Evolutionary conservation across 345 rosid species (phyloP).

Genomic region (Zanthoxylum bungeanum): DNA sequence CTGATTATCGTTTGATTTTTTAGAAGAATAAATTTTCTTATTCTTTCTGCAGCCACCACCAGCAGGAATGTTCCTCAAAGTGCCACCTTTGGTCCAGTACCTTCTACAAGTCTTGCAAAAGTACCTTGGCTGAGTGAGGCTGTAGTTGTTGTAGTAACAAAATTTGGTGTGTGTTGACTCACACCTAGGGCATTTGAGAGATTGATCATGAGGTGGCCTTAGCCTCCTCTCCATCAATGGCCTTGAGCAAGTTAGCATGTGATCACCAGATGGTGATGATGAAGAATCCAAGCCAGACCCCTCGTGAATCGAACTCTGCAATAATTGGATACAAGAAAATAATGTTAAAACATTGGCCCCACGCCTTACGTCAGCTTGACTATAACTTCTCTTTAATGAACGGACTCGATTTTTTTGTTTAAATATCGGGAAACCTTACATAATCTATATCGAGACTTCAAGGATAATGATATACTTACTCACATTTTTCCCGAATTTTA

Average conservation of each 20-base stretch:
- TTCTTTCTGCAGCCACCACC: conserved; percentile 97
- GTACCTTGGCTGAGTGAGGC: conserved; percentile 96
- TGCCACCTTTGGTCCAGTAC: conserved; percentile 99
- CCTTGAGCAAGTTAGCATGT: conserved; percentile 79
- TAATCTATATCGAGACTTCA: too few relatives aligned
- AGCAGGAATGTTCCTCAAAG: conserved; percentile 88
- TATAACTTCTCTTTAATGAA: conserved; percentile 23
- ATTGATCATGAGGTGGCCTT: conserved; percentile 86
- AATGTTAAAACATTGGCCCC: conserved; percentile 34
- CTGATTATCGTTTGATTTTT: conserved; percentile 44
- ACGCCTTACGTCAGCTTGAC: conserved; percentile 38
- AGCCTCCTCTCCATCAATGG: conserved; percentile 91
- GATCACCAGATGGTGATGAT: conserved; percentile 81
- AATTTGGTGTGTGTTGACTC: conserved; percentile 93
- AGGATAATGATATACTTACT: too few relatives aligned
- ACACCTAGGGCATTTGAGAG: conserved; percentile 91
- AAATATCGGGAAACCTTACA: too few relatives aligned
- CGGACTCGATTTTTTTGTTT: too few relatives aligned
- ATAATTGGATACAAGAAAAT: too few relatives aligned
- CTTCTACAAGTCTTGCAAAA: conserved; percentile 97
- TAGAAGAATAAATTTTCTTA: conserved; percentile 61
- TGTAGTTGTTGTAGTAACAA: conserved; percentile 97
- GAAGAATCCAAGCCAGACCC: conserved; percentile 64
- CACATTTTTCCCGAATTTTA: too few relatives aligned
- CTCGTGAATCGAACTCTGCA: conserved; percentile 56